phyloP scores from a whole-genome alignment of 1,284 basidiomycete species.

The Papiliotrema fonsecae region DNA sequence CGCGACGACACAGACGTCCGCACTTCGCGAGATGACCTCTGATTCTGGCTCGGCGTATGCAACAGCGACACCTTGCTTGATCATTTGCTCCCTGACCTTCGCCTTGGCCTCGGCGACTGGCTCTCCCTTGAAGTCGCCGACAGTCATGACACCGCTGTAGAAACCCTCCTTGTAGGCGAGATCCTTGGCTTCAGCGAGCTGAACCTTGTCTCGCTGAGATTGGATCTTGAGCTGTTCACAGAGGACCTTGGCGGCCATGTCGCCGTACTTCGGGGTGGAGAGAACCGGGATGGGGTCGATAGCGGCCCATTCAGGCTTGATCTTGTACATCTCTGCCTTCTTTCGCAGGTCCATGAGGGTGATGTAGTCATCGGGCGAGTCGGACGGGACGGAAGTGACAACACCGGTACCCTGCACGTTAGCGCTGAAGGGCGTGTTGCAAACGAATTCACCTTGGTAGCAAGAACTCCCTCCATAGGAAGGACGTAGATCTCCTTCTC shows the following conservation, averaged over 20 bases:
- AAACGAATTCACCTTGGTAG: slow-evolving; percentile 65
- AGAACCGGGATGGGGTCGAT: slow-evolving; percentile 86
- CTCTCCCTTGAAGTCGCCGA: slow-evolving; percentile 83
- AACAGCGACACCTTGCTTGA: slow-evolving; percentile 71
- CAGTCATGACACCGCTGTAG: slow-evolving; percentile 84
- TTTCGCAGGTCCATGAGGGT: slow-evolving; percentile 90
- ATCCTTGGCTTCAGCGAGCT: slow-evolving; percentile 94
- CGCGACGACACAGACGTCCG: slow-evolving; percentile 95
- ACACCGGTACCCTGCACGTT: slow-evolving; percentile 81
- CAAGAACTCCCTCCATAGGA: slow-evolving; percentile 95
- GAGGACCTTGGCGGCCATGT: slow-evolving; percentile 82
- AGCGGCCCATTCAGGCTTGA: slow-evolving; percentile 83
- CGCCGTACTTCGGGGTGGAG: slow-evolving; percentile 81
- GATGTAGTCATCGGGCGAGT: slow-evolving; percentile 95
- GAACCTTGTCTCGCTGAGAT: slow-evolving; percentile 89
- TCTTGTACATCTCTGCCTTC: slow-evolving; percentile 95
- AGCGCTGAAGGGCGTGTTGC: background rate
- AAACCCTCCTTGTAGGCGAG: slow-evolving; percentile 98
- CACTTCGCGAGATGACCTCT: slow-evolving; percentile 79
- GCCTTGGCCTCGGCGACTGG: slow-evolving; percentile 85
- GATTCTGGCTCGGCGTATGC: slow-evolving; percentile 96
- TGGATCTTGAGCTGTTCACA: slow-evolving; percentile 91
- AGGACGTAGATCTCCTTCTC: slow-evolving; percentile 88
- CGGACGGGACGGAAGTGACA: slow-evolving; percentile 95
- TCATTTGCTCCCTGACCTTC: slow-evolving; percentile 81